Base-by-base conservation (phyloP, 2,329 filamentous ascomycete species). In the Camillea tinctor region DNA sequence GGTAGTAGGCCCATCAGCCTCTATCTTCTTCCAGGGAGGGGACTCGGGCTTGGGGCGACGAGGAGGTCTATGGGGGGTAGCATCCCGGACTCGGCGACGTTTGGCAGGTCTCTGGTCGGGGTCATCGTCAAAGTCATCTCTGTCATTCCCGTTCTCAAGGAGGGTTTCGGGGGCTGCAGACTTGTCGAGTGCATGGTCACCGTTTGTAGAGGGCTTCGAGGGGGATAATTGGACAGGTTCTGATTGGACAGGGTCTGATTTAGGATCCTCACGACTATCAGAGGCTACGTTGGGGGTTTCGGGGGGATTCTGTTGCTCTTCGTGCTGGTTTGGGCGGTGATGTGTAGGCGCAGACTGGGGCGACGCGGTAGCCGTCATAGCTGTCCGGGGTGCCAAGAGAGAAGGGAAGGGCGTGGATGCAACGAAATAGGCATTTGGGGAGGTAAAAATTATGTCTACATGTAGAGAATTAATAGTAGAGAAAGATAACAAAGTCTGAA, bases 21-120 rank as follows among this genome's bases (percentile, higher is more conserved):
- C 84, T 64, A 91, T 84, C 71, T 87, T 91, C 79, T 95, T 98
- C 95, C 95, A 99, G 21, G 95, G 95, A 66, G 95, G 95, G 64
- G 94, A 98, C 61, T 84, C 81, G 56, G 80, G 78, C 77, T 88
- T 80, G 17, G 73, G 69, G 54, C 63, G 79, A 73, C 60, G 75
- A 64, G 58, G 61, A 68, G 21, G 66, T 69, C 60, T 60, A 8
- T 59, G 71, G 36, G 80, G 79, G 22, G 78, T 82, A 63, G 73
- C 72, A 9, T 82, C 79, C 63, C 78, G 79, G 26, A 84, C 80
- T 72, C 87, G 87, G 63, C 87, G 87, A 72, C 89, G 86, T 75
- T 93, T 93, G 17, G 80, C 75, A 23, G 86, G 85, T 57, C 80
- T 81, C 61, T 80, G 81, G 52, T 79, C 76, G 54, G 76, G 74